phyloP scores from a whole-genome alignment of 2,329 filamentous ascomycete genomes.

The Emmonsia crescens region DNA sequence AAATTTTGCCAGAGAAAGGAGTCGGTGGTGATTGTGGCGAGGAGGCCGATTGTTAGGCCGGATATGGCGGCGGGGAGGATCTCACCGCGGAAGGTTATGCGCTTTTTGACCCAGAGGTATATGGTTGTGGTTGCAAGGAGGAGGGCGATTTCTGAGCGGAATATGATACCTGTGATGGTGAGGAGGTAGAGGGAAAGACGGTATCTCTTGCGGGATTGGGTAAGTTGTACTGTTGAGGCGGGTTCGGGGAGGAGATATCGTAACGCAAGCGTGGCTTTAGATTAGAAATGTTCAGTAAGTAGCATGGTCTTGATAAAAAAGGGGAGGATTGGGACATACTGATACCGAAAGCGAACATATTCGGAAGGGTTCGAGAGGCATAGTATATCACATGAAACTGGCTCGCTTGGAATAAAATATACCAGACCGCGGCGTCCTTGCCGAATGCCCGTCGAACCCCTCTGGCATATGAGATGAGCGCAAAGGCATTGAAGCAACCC shows the following conservation, averaged over 20 bases:
- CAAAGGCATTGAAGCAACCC: constrained; percentile 61
- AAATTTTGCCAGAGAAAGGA: constrained; percentile 83
- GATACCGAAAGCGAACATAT: constrained; percentile 88
- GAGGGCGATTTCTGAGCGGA: constrained; percentile 80
- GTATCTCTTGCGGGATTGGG: constrained; percentile 37
- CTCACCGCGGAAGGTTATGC: constrained; percentile 40
- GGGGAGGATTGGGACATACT: constrained; percentile 44
- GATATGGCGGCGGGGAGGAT: constrained; percentile 57
- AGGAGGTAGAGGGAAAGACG: constrained; percentile 62
- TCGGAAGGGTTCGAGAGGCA: constrained; percentile 79
- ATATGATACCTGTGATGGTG: constrained; percentile 70
- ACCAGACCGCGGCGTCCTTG: constrained; percentile 61
- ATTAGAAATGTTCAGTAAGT: constrained; percentile 7
- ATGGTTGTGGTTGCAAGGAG: constrained; percentile 59
- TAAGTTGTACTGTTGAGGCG: constrained; percentile 5
- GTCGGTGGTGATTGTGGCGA: constrained; percentile 64
- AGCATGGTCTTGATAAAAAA: constrained; percentile 5
- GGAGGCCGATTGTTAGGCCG: constrained; percentile 56
- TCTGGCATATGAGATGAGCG: constrained; percentile 55
- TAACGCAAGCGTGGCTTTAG: constrained; percentile 31
- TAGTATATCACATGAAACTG: constrained; percentile 95
- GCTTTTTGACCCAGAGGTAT: constrained; percentile 49
- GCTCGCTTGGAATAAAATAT: constrained; percentile 60
- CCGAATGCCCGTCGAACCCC: constrained; percentile 61
- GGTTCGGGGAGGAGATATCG: constrained; percentile 40